Base-by-base conservation (phyloP, 306 rosid species). In the Pterocarpus macrocarpus region DNA sequence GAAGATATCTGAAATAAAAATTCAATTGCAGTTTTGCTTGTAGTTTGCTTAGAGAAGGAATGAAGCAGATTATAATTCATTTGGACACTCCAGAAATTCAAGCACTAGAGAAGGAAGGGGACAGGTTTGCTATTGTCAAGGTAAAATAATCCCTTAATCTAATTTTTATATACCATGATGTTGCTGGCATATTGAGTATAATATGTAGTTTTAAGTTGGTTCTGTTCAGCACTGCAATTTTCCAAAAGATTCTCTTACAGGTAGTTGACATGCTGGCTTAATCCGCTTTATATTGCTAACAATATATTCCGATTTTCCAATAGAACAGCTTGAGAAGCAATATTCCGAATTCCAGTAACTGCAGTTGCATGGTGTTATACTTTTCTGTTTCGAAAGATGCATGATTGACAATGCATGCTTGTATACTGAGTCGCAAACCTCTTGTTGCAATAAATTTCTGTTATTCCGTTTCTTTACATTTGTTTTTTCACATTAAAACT, bases 21-120 rank as follows among this genome's bases (percentile, higher is more conserved):
- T 78, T 59, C 80, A 30, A 79, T 55, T 91, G 82, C 93, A 95
- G 99, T 64, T 94, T 82, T 77, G 83, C 99, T 39, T 96, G 98
- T 90, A 96, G 99, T 88, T 92, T 96, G 81, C 98, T 96, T 73
- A 88, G 99, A 81, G 97, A 86, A 87, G 99, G 96, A 86, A 96
- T 94, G 99, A 92, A 87, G 89, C 97, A 96, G 84, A 89, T 96
- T 81, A 83, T 92, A 79, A 90, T 96, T 74, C 90, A 79, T 55
- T 86, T 96, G 82, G 98, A 90, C 61, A 74, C 76, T 80, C 89
- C 90, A 41, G 94, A 96, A 52, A 94, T 94, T 86, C 80, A 76
- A 82, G 88, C 86, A 13, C 63, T 94, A 72, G 99, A 96, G 83
- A 96, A 96, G 85, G 84, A 62, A 7, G 97, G 92, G 64, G 97